Conservation (phyloP, 257 asterid genomes). For the Scutellaria baicalensis region DNA sequence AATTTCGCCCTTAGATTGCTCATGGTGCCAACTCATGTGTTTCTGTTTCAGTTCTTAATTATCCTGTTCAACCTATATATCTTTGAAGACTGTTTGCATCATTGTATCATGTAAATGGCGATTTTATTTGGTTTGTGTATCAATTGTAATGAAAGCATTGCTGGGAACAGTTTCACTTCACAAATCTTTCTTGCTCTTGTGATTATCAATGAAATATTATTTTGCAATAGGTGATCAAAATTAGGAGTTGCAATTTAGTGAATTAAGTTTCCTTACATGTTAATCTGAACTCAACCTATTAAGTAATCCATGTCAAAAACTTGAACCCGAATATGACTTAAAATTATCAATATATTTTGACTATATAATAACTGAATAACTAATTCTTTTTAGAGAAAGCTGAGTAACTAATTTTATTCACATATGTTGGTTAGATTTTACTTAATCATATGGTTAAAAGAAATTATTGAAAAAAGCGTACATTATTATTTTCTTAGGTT, state of each 20-base stretch:
- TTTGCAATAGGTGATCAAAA: not conserved
- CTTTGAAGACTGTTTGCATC: constrained; percentile 12
- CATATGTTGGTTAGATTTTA: no score
- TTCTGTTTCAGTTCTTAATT: constrained; percentile 7
- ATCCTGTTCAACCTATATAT: constrained; percentile 13
- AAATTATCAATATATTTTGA: no score
- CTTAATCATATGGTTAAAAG: no score
- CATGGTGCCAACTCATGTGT: constrained; percentile 8
- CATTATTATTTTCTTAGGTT: no score
- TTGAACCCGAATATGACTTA: no score
- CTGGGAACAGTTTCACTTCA: not conserved
- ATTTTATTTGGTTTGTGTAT: constrained; percentile 9
- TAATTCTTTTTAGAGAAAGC: no score
- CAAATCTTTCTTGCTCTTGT: not conserved
- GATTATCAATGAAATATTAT: not conserved
- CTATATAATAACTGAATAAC: no score
- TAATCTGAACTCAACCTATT: no score
- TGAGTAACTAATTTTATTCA: no score
- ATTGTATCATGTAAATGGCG: constrained; percentile 25
- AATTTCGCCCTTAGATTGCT: constrained; percentile 9
- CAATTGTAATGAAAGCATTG: constrained; percentile 8
- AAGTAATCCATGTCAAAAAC: no score
- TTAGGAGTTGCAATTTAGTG: not conserved
- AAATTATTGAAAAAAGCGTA: no score
- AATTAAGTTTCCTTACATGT: not conserved